Percentiles rank a stretch among this genome's conserved stretches.
phyloP scores from a whole-genome alignment of 2,329 filamentous ascomycete species.

The Grosmannia huntii region DNA sequence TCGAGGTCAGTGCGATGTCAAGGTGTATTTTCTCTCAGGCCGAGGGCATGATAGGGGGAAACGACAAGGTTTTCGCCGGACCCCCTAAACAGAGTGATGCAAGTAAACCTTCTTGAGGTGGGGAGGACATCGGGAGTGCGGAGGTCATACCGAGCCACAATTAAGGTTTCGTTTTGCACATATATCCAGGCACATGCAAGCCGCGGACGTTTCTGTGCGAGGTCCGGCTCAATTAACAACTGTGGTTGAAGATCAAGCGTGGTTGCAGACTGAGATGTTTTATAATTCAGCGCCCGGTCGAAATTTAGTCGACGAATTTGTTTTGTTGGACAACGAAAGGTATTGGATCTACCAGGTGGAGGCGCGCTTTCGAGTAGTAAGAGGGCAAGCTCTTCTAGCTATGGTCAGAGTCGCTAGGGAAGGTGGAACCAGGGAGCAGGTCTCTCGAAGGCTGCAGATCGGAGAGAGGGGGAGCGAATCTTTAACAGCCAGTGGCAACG shows the following conservation, averaged over 20 bases:
- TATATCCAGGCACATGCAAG: background rate
- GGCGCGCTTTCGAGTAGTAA: background rate
- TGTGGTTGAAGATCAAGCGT: background rate
- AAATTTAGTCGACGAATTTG: background rate
- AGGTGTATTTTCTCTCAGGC: background rate
- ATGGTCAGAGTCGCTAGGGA: background rate
- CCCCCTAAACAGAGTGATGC: background rate
- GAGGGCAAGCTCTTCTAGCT: background rate
- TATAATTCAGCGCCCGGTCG: background rate
- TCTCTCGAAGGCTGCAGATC: background rate
- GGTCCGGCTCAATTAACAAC: background rate
- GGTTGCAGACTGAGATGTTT: background rate
- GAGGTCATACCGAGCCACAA: conserved; percentile 7
- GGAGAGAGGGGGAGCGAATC: background rate
- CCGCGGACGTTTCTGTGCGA: background rate
- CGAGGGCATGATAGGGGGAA: conserved; percentile 7
- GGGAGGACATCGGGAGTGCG: background rate
- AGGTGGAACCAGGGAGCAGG: background rate
- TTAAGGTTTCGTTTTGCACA: conserved; percentile 9
- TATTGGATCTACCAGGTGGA: background rate
- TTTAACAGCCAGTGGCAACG: background rate
- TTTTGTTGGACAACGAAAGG: background rate
- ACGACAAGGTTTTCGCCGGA: background rate
- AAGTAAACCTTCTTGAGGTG: conserved; percentile 2
- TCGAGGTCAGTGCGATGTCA: conserved; percentile 8